phyloP scores from a whole-genome alignment of 768 basidiomycete species.

The Clitopilus hobsonii region DNA sequence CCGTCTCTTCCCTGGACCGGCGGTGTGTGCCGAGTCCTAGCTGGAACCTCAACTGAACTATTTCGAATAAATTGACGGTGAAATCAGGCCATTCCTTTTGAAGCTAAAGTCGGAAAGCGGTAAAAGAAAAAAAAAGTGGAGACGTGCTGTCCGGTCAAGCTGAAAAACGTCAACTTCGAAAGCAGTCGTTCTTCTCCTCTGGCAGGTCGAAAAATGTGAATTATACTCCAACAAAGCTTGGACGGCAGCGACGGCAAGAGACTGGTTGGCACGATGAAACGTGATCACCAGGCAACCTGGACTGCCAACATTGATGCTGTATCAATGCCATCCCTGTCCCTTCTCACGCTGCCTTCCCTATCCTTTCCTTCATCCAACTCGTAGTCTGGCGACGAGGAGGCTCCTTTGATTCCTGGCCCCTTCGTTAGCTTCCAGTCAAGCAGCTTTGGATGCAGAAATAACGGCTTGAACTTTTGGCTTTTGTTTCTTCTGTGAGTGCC shows the following conservation, averaged over 20 bases:
- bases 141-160: no score
- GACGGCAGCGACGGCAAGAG: background rate
- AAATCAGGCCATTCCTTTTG: no score
- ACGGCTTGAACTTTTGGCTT: background rate
- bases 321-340: background rate
- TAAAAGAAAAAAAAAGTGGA: no score
- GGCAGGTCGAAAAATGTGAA: no score
- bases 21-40: background rate
- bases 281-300: background rate
- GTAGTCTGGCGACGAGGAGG: background rate
- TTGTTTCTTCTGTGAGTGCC: background rate
- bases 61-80: background rate
- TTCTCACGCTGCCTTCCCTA: background rate
- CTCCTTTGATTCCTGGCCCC: background rate
- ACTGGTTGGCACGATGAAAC: background rate
- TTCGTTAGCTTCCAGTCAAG: background rate
- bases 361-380: background rate
- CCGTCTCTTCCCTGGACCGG: background rate
- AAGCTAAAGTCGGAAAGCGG: no score
- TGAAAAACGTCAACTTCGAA: no score
- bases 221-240: background rate
- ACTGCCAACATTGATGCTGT: background rate
- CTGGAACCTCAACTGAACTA: background rate
- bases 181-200: background rate
- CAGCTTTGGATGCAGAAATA: slow-evolving; percentile 10